Base-by-base conservation (phyloP, 345 rosid species). In the Lepidium africanum region DNA sequence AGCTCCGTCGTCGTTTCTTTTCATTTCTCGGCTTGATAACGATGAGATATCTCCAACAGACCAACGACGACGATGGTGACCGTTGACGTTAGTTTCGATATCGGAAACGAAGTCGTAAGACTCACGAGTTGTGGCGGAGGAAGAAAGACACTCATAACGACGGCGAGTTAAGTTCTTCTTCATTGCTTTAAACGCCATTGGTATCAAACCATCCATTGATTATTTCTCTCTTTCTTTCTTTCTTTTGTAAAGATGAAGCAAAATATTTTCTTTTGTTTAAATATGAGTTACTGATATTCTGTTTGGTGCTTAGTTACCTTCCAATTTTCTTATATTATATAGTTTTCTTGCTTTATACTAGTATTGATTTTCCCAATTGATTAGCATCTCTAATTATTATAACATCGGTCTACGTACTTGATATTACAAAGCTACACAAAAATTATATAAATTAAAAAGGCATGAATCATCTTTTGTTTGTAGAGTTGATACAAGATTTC, bases 161-260 rank as follows among this genome's bases (percentile, higher is more conserved):
- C 88, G 72, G 27, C 91, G 94, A 48, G 67, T 79, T 39, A 51
- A 78, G 45, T 21, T 87, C 84, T 78, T 86, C 95, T 75, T 88
- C 46, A 91, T 65, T 23, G 92, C 92, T 59, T 69, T 87, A 78
- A 54, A 82, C 19, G 87, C 78, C 83, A 87, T 49, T 14, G 97
- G 97, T 33, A 94, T 73, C 3, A 94, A 74, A 14, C 99, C 99
- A 16, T 93, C 98, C 98, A 91, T 90, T 39, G 59, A 23, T 10
- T 21, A 11, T 1, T 23, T 17, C 17, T 23, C 14, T 23, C 42
- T 17, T 15, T 47, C 42, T 66, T 25, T 36, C n/a, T 11, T 23
- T 62, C 23, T 62, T 9, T 65, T 49, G 70, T 30, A 27, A 27
- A 59, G 45, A 35, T 52, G 71, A 35, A 30, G 50, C 64, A 37